Evolutionary conservation across 495 filamentous ascomycete genomes (phyloP).

Genomic region (Thermothielavioides terrestris): DNA sequence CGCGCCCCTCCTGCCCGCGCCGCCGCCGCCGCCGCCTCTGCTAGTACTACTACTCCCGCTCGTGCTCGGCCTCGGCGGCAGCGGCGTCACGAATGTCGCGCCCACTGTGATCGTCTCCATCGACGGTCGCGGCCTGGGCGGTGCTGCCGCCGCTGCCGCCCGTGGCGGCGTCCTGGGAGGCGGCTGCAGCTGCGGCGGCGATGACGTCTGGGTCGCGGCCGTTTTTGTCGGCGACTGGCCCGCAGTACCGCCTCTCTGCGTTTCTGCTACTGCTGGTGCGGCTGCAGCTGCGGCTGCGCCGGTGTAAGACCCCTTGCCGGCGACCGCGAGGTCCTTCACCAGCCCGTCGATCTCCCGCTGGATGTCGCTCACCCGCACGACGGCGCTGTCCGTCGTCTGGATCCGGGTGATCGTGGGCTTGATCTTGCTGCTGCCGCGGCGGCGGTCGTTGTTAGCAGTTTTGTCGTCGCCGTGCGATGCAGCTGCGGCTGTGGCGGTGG

Average conservation of each 20-base stretch:
- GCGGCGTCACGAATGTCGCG: not conserved
- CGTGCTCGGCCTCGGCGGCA: conserved; percentile 11
- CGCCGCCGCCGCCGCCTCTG: no score
- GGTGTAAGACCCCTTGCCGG: conserved; percentile 17
- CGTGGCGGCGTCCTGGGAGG: not conserved
- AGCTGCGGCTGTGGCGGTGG: not conserved
- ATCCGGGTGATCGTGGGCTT: conserved; percentile 23
- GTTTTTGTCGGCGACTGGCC: not conserved
- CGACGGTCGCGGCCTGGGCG: conserved; percentile 7
- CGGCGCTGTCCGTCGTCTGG: conserved; percentile 27
- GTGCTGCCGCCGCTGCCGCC: no score
- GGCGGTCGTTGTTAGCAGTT: no score
- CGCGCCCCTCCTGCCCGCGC: not conserved
- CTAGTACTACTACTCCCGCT: no score
- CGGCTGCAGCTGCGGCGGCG: no score
- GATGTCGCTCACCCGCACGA: conserved; percentile 35
- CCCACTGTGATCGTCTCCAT: conserved; percentile 10
- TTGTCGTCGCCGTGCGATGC: no score
- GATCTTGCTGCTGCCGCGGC: conserved; percentile 12
- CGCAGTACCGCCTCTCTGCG: not conserved
- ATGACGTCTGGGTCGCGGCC: not conserved
- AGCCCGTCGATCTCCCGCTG: conserved; percentile 28
- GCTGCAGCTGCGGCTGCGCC: not conserved
- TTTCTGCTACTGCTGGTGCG: not conserved
- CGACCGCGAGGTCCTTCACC: conserved; percentile 23